Conservation (phyloP, 176 grass and related monocot genomes). For the Melocanna baccifera region DNA sequence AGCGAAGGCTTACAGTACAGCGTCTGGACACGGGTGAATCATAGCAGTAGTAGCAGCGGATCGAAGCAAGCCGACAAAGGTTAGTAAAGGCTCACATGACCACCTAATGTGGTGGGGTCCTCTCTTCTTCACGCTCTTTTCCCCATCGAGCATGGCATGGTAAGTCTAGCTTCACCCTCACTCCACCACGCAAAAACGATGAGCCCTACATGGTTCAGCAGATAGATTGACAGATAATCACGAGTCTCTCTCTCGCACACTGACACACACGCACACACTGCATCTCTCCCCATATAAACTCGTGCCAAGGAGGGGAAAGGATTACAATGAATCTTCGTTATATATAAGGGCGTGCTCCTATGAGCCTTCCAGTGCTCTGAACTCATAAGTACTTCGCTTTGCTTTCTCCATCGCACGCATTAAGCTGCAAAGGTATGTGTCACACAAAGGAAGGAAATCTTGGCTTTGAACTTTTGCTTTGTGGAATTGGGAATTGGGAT, state of each 20-base stretch:
- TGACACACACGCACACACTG: not conserved
- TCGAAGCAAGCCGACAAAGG: slow-evolving; percentile 34
- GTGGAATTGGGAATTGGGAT: slow-evolving; percentile 6
- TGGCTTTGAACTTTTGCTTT: not conserved
- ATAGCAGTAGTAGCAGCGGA: not conserved
- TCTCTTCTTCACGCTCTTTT: not conserved
- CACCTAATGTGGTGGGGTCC: slow-evolving; percentile 29
- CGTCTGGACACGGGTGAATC: slow-evolving; percentile 28
- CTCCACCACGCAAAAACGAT: slow-evolving; percentile 16
- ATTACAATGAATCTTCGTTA: not conserved
- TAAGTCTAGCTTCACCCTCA: slow-evolving; percentile 34
- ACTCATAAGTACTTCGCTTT: not conserved
- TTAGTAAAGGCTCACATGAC: slow-evolving; percentile 40
- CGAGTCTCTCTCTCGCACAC: not conserved
- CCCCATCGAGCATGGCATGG: not conserved
- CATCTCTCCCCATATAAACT: not conserved
- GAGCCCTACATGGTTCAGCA: not conserved
- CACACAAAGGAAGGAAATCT: slow-evolving; percentile 5
- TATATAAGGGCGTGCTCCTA: slow-evolving; percentile 2
- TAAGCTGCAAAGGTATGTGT: slow-evolving; percentile 44
- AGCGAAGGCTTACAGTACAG: slow-evolving; percentile 17
- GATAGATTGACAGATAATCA: slow-evolving; percentile 8
- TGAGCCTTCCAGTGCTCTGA: slow-evolving; percentile 10
- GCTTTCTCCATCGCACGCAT: not conserved
- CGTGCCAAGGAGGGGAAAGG: not conserved